Evolutionary conservation across 2,329 filamentous ascomycete species (phyloP), one percentile per base, ranked within the genome.

Genomic region (Lasiodiplodia sp.): DNA sequence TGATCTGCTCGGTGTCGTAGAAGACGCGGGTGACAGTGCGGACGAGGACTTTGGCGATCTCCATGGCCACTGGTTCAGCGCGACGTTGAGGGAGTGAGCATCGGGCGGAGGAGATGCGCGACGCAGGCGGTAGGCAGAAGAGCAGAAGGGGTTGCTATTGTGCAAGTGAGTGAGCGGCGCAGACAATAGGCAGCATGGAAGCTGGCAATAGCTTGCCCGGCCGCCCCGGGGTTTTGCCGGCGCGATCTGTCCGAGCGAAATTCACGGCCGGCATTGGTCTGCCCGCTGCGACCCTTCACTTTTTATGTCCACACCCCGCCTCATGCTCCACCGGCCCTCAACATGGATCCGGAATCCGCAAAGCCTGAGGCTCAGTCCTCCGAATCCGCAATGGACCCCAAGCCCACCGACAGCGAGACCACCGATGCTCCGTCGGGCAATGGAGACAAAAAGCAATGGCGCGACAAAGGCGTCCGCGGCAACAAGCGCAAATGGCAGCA

Each of bases 11-110:
- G 44, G 91, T 93, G 72, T 92, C 87, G 81, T 96, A 96, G 83
- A 97, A 97, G 68, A 92, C 90, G 78, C 94, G 92, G 75, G 90
- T 91, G 49, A 94, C 92, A 66, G 91, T 96, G 80, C 94, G 92
- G 75, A 98, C 89, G 72, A 98, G 89, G 51, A 91, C 90, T 79
- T 94, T 88, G 67, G 89, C 89, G 72, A 90, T 85, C 79, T 92
- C 88, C 84, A 91, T 88, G 62, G 78, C 77, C 53, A 38, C 40
- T 25, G 31, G 53, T 23, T 67, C 55, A 67, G 55, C 53, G 65
- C 18, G 14, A 44, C 12, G 40, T n/a, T 4, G n/a, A 16, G 11
- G 53, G 34, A n/a, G 25, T 55, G 44, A 12, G 25, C 65, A 67
- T 67, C 65, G 40, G 55, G 14, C 28, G 44, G 65, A 14, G 25